Conservation (phyloP, 306 rosid genomes). For the Prunus salicina region DNA sequence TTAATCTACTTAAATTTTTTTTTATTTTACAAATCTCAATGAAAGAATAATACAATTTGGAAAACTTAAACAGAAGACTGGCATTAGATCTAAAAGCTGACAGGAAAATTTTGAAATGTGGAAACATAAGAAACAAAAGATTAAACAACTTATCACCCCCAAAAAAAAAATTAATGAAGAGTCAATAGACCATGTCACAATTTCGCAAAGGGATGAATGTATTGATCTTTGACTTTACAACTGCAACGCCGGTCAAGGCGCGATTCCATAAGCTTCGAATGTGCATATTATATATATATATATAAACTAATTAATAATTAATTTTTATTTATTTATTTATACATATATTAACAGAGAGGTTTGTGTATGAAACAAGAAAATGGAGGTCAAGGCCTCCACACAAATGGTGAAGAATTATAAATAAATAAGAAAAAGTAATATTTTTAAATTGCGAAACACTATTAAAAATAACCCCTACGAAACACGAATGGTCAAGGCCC, state of each 20-base stretch:
- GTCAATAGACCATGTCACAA: background rate
- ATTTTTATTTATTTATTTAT: background rate
- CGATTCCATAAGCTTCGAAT: conserved; percentile 9
- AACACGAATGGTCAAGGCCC: too few species aligned
- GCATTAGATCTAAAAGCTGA: conserved; percentile 4
- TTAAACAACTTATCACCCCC: background rate
- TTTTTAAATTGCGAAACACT: background rate
- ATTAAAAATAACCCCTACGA: too few species aligned
- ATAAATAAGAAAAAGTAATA: too few species aligned
- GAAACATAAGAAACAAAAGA: background rate
- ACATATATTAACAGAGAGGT: background rate
- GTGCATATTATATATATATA: background rate
- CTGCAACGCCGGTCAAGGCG: conserved; percentile 11
- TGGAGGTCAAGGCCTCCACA: background rate
- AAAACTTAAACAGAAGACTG: background rate
- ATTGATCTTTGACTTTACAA: background rate
- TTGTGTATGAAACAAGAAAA: background rate
- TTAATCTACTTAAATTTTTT: too few species aligned
- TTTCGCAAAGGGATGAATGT: background rate
- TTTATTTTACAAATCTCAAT: background rate
- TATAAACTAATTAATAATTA: background rate
- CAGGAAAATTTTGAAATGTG: background rate
- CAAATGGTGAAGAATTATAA: too few species aligned
- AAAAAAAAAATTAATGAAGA: background rate
- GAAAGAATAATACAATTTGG: background rate